phyloP scores from a whole-genome alignment of 139 green algal species.

The Edaphochlamys debaryana region DNA sequence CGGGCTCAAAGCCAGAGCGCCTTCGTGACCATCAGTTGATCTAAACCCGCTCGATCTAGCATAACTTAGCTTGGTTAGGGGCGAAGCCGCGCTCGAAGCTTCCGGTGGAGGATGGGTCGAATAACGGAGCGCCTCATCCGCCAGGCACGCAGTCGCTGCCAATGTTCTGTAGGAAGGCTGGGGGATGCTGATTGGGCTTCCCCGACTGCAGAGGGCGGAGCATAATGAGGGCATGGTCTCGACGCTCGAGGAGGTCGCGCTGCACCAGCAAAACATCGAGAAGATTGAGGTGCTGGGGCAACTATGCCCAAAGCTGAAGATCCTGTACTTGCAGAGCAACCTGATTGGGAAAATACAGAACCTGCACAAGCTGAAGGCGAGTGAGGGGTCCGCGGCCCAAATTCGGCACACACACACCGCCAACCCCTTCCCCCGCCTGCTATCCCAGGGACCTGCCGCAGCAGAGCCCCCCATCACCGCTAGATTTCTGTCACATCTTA shows the following conservation, averaged over 20 bases:
- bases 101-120: constrained; percentile 31
- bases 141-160: neutral
- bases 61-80: neutral
- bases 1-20: too few species aligned
- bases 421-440: neutral
- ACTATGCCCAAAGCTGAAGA: constrained; percentile 82
- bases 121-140: constrained; percentile 53
- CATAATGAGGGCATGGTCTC: constrained; percentile 91
- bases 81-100: too few species aligned
- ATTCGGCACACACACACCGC: neutral
- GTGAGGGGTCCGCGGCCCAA: neutral
- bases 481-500: too few species aligned
- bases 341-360: constrained; percentile 89
- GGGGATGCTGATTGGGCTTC: neutral
- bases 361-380: constrained; percentile 90
- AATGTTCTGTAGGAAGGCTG: neutral
- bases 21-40: too few species aligned
- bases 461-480: too few species aligned
- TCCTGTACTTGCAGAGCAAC: constrained; percentile 96
- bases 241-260: constrained; percentile 87
- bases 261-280: constrained; percentile 93
- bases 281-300: constrained; percentile 85
- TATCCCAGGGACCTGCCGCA: too few species aligned
- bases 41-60: too few species aligned
- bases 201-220: constrained; percentile 71